A percentile compares a stretch with the other conserved stretches of the same genome.
Conservation (phyloP, 495 filamentous ascomycete genomes). For the Aspergillus haitiensis region DNA sequence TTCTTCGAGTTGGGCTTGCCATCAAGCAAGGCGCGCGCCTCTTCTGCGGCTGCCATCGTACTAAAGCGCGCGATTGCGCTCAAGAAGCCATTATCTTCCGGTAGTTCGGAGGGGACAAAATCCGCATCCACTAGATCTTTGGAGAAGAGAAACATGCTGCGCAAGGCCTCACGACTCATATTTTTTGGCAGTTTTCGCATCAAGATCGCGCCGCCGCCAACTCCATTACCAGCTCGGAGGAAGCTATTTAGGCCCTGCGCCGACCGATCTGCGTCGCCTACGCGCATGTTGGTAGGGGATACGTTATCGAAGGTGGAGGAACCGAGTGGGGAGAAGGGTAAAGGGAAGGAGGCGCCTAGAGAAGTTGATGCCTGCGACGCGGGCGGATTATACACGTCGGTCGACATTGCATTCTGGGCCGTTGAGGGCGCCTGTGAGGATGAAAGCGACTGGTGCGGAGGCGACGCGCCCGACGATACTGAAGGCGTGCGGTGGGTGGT, state of each 20-base stretch:
- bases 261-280: conserved; percentile 47
- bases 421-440: conserved; percentile 44
- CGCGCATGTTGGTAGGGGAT: conserved; percentile 47
- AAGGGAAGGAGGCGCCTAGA: conserved; percentile 41
- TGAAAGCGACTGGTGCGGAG: conserved; percentile 41
- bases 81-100: conserved; percentile 69
- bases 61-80: conserved; percentile 77
- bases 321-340: conserved; percentile 48
- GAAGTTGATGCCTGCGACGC: conserved; percentile 44
- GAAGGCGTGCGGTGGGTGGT: conserved; percentile 49
- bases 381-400: conserved; percentile 49
- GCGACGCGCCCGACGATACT: conserved; percentile 50
- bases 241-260: conserved; percentile 51
- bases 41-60: conserved; percentile 67
- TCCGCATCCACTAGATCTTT: conserved; percentile 77
- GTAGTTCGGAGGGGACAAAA: conserved; percentile 62
- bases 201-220: conserved; percentile 54
- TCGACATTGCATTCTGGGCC: conserved; percentile 55
- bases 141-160: conserved; percentile 81
- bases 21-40: conserved; percentile 73
- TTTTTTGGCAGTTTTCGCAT: conserved; percentile 77
- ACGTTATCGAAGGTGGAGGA: conserved; percentile 47
- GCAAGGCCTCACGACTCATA: conserved; percentile 69
- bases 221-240: conserved; percentile 34
- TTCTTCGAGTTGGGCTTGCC: conserved; percentile 76